Conservation (phyloP, 2,329 filamentous ascomycete genomes). For the Monosporascus sp. region DNA sequence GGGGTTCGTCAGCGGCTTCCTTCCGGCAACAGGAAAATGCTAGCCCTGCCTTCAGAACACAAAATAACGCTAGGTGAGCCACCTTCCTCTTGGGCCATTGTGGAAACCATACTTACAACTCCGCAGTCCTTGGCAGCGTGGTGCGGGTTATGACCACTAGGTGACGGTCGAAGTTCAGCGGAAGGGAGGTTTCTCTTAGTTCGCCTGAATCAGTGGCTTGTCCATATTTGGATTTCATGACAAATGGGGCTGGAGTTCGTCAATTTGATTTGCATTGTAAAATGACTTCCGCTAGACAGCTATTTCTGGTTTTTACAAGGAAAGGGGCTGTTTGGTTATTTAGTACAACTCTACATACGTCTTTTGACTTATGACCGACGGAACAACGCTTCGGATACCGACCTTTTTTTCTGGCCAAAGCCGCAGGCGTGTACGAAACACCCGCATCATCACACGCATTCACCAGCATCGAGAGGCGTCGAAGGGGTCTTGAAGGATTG, state of each 20-base stretch:
- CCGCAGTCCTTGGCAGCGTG: conserved; percentile 50
- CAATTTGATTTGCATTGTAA: conserved; percentile 24
- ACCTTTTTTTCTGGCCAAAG: background rate
- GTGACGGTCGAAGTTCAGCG: conserved; percentile 13
- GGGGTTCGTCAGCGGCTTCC: conserved; percentile 24
- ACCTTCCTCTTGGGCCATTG: background rate
- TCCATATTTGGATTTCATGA: conserved; percentile 26
- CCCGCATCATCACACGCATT: background rate
- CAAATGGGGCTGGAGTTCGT: conserved; percentile 24
- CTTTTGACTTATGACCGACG: background rate
- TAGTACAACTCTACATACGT: conserved; percentile 3
- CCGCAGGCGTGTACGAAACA: conserved; percentile 4
- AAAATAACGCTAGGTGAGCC: conserved; percentile 43
- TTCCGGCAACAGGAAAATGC: conserved; percentile 36
- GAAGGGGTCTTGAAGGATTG: background rate
- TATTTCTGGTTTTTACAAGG: conserved; percentile 13
- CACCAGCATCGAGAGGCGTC: background rate
- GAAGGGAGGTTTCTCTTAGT: conserved; percentile 21
- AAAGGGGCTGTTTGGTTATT: conserved; percentile 8
- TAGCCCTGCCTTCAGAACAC: conserved; percentile 34
- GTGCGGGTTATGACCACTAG: conserved; percentile 50
- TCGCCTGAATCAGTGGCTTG: conserved; percentile 16
- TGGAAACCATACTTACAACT: conserved; percentile 15
- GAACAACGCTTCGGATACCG: background rate
- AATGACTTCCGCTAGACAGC: conserved; percentile 14